Percentiles rank a stretch among this genome's conserved stretches.
These are phyloP conservation scores for Penicillium alfredii DNA, from an alignment of 495 filamentous ascomycete species.

Conservation along the genomic window DNA sequence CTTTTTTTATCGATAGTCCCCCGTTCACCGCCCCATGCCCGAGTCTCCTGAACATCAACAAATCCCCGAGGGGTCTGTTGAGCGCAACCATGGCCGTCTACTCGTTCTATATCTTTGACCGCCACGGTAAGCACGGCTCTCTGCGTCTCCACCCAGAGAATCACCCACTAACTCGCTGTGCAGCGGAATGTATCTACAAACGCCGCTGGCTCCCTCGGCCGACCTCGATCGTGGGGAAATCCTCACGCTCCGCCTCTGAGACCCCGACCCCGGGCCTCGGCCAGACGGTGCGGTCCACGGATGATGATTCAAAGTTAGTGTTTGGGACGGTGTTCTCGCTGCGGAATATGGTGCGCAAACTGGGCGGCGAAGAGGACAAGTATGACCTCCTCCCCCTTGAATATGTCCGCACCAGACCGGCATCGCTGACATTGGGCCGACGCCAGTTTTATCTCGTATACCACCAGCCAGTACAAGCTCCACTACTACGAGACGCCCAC, in stretches of 20 bases:
- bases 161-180: slow-evolving; percentile 10
- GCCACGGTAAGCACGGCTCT: slow-evolving; percentile 71
- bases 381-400: slow-evolving; percentile 22
- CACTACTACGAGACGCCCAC: slow-evolving; percentile 99
- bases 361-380: slow-evolving; percentile 83
- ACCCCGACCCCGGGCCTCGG: slow-evolving; percentile 29
- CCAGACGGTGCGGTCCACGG: slow-evolving; percentile 51
- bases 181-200: slow-evolving; percentile 97
- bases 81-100: slow-evolving; percentile 73
- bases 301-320: slow-evolving; percentile 92
- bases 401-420: neutral
- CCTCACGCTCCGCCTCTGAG: slow-evolving; percentile 31
- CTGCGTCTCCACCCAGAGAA: neutral
- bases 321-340: slow-evolving; percentile 96
- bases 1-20: slow-evolving; percentile 18
- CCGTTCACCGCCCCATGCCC: slow-evolving; percentile 18
- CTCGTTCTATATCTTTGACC: slow-evolving; percentile 98
- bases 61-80: slow-evolving; percentile 8
- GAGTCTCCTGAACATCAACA: slow-evolving; percentile 25
- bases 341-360: slow-evolving; percentile 92
- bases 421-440: neutral
- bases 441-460: slow-evolving; percentile 74
- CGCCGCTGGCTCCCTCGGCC: slow-evolving; percentile 63
- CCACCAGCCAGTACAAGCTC: slow-evolving; percentile 91
- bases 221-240: slow-evolving; percentile 35